These are phyloP conservation scores for Phyllostachys edulis DNA, from an alignment of 176 grass and related monocot species.

Conservation along the genomic window DNA sequence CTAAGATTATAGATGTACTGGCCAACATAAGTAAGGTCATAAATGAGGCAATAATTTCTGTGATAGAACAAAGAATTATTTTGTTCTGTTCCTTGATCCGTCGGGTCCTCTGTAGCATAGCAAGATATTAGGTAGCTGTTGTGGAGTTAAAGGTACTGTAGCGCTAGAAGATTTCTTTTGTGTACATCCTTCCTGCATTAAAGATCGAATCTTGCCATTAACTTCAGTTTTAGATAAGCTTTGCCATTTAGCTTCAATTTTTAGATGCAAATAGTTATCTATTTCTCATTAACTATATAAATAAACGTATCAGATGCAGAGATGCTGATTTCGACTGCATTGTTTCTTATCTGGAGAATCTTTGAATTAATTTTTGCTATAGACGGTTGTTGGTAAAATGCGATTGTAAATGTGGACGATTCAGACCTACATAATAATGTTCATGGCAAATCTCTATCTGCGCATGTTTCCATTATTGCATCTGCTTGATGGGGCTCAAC, in stretches of 20 bases:
- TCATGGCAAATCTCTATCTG: constrained; percentile 15
- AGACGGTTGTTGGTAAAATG: not conserved
- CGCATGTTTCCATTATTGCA: constrained; percentile 20
- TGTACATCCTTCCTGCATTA: not conserved
- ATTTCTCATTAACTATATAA: not conserved
- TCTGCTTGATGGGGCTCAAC: constrained; percentile 10
- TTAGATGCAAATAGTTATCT: not conserved
- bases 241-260: not conserved
- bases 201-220: not conserved
- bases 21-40: not conserved
- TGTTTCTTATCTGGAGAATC: not conserved
- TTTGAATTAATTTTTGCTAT: not conserved
- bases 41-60: not conserved
- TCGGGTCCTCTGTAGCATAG: not conserved
- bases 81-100: not conserved
- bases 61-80: not conserved
- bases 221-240: not conserved
- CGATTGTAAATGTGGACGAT: not conserved
- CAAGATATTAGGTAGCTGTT: not conserved
- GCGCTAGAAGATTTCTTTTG: not conserved
- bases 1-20: not conserved
- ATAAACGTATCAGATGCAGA: not conserved
- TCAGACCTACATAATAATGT: constrained; percentile 14
- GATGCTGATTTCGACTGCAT: not conserved
- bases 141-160: not conserved